A percentile compares a stretch with the other conserved stretches of the same genome.
Conservation (phyloP, 176 grass and related monocot genomes). For the Otatea glauca region DNA sequence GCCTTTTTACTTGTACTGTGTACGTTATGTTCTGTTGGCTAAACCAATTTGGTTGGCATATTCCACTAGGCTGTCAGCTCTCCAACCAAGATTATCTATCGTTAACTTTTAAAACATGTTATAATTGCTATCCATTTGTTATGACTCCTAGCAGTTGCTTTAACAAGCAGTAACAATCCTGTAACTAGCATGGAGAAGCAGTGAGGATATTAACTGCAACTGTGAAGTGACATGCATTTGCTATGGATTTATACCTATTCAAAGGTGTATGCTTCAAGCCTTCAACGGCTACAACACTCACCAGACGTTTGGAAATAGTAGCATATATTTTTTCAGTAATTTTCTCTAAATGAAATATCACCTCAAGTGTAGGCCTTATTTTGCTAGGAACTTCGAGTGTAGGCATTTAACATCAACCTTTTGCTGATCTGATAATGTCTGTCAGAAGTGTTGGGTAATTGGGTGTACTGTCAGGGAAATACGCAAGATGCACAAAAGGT, state of each 20-base stretch:
- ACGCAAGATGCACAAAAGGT: too few relatives aligned
- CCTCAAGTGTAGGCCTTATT: too few relatives aligned
- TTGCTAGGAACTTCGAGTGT: too few relatives aligned
- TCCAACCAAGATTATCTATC: not conserved
- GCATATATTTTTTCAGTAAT: too few relatives aligned
- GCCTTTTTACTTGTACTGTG: constrained; percentile 19
- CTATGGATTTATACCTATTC: not conserved
- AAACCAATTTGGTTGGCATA: not conserved
- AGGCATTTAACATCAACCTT: too few relatives aligned
- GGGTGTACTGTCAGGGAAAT: too few relatives aligned
- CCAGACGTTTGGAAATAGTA: too few relatives aligned
- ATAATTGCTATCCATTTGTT: not conserved
- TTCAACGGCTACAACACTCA: too few relatives aligned
- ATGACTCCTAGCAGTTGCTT: not conserved
- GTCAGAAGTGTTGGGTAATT: too few relatives aligned
- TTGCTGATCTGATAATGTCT: too few relatives aligned
- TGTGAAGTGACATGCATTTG: not conserved
- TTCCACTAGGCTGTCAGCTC: not conserved
- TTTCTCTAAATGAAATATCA: too few relatives aligned
- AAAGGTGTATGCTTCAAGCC: not conserved
- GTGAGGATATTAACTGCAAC: not conserved
- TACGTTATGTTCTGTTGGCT: constrained; percentile 4
- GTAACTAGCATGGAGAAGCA: not conserved
- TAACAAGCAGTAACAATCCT: not conserved
- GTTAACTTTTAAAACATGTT: not conserved